Base-by-base conservation (phyloP, 2,329 filamentous ascomycete genomes). In the Fusarium coicis region DNA sequence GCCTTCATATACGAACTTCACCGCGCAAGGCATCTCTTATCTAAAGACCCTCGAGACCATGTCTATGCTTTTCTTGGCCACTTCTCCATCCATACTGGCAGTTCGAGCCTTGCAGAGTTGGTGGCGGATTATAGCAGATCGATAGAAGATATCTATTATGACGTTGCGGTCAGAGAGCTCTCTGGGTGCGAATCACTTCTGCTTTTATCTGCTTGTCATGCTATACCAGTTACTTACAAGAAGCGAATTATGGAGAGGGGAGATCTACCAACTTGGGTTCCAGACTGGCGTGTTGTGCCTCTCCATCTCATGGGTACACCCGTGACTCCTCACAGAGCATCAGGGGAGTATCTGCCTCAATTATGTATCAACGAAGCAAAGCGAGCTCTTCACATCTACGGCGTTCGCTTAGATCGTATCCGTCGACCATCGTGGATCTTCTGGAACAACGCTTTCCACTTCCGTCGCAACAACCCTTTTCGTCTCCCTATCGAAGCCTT, bases 51-150 rank as follows among this genome's bases (percentile, higher is more conserved):
- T 4, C 74, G 80, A 6, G 81, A 83, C 19, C 80, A 78, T 44
- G 78, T 83, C 23, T 82, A 81, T 30, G 81, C 81, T 34, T 82
- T 83, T 52, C 73, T 82, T 3, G 80, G 81, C 4, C 81, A 82
- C 68, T 82, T 80, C 49, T 81, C 81, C 2, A 58, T 82, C 14
- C 57, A 62, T 5, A 68, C 56, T 7, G 76, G 75, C 4, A 74
- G 78, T 47, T 57, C 74, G 44, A 60, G 54, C 5, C 76, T 82
- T 4, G 60, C 63, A 5, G 66, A 66, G 23, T 59, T 82, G 7
- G 70, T 69, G 30, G 76, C 79, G 1, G 79, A 82, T 42, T 82
- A 82, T 34, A 74, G 70, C 42, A 77, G 67, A 16, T 60, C 77
- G 7, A 67, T 82, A 2, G 77, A 77, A n/a, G 79, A 82, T 7